A percentile compares a stretch with the other conserved stretches of the same genome.
These are phyloP conservation scores for Pythium aquatile DNA, from an alignment of 352 stramenopile genomes.

Conservation along the genomic window DNA sequence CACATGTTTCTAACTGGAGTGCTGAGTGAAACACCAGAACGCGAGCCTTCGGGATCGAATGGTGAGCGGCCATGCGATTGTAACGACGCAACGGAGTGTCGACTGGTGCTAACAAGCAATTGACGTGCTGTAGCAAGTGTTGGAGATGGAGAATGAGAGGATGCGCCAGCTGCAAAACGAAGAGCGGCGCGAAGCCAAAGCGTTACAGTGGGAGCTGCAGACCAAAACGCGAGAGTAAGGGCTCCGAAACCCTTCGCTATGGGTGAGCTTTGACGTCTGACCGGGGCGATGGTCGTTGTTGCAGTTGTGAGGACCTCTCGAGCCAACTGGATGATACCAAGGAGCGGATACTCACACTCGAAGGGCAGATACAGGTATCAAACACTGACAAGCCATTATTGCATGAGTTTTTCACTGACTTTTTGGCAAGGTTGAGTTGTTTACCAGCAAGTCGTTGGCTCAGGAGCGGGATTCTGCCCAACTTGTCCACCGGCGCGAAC, in stretches of 20 bases:
- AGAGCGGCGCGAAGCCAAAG: constrained; percentile 34
- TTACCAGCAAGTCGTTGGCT: constrained; percentile 40
- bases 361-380: constrained; percentile 49
- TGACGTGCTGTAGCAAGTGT: constrained; percentile 25
- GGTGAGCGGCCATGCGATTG: background rate
- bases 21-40: background rate
- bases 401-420: no score
- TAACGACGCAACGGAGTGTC: background rate
- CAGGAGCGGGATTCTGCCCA: constrained; percentile 48
- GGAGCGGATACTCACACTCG: constrained; percentile 38
- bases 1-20: no score
- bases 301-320: constrained; percentile 33
- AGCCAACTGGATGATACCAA: constrained; percentile 38
- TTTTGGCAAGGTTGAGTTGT: constrained; percentile 38
- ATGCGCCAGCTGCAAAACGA: constrained; percentile 39
- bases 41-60: constrained; percentile 7
- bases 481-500: constrained; percentile 34
- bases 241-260: no score
- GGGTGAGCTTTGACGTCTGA: no score
- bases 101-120: background rate
- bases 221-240: constrained; percentile 37
- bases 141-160: constrained; percentile 32
- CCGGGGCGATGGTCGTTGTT: background rate
- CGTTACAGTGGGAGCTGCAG: constrained; percentile 31
- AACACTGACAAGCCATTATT: no score